Base-by-base conservation (phyloP, 495 filamentous ascomycete species). In the Penicillium manginii region DNA sequence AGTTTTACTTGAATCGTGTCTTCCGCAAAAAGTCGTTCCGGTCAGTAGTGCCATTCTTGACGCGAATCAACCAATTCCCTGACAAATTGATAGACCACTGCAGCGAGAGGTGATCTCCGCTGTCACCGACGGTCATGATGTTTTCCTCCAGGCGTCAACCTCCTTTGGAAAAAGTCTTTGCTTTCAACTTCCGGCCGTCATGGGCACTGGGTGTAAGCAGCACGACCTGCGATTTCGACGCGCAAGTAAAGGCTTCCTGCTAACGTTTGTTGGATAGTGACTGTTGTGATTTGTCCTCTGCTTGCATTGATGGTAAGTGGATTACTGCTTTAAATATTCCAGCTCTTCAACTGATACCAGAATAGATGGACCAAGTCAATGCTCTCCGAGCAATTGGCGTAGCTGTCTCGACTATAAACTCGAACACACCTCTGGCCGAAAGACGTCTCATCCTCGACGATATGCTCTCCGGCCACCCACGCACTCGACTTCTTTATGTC, bases 151-250 rank as follows among this genome's bases (percentile, higher is more conserved):
- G 71, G 93, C 93, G 33, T 93, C 92, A n/a, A 98, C 93, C 3
- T 94, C 91, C 1, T 96, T 96, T 67, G 93, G 93, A 14, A 98
- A 98, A 72, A 96, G 91, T 67, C 70, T 98, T 21, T 97, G 93
- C 73, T 98, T 93, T 63, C 93, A 98, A 64, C 79, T 98, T 3
- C 93, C 93, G 3, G 93, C 93, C 4, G 84, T 98, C 31, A 86
- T 96, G 19, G 88, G 91, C 59, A 86, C 86, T 78, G 92, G 92
- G 54, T 91, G 90, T 92, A 74, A 61, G 86, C 78, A 15, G 7
- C 6, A n/a, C 26, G 1, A 10, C 12, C 11, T 3, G 18, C 29
- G 18, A 50, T n/a, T 50, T 9, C 6, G 12, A 32, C n/a, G 48
- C 48, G 29, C 10, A n/a, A 8, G 11, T 15, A 8, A n/a, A 15